Evolutionary conservation across 108 stramenopile species (phyloP), one percentile per base, ranked within the genome.

Genomic region (Seminavis robusta): DNA sequence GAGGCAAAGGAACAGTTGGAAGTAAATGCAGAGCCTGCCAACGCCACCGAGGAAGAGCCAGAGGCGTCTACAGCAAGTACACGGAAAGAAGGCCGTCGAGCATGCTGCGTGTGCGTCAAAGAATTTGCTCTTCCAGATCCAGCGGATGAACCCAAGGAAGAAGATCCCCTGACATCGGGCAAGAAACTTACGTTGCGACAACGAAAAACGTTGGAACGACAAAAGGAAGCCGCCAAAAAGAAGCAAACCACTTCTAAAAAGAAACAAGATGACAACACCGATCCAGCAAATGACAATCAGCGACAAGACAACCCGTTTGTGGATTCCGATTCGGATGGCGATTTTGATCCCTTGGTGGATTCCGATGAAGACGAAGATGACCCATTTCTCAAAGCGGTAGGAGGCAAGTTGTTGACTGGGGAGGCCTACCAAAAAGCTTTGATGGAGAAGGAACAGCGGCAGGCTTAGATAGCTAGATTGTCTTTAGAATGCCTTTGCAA

Each of bases 341-440:
- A 57, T 4, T 15, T 26, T 6, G 42, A 42, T 49, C 36, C 15
- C 3, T 43, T 8, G 3, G 47, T 25, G 20, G 71, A 48, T 8
- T 61, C 28, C 20, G 71, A 67, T 6, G 47, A 60, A 2, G 64
- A 58, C 0, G 74, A 69, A 33, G 77, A 88, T 8, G 92, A 93
- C 56, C 90, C 90, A 15, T 88, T 92, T 69, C 61, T 92, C 13
- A 54, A 71, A 45, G 90, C 90, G 7, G 69, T 84, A 27, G 86
- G 90, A n/a, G 90, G 86, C 2, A 81, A 79, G 45, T 52, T 85
- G 20, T 53, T 88, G 1, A 81, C 83, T 13, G 90, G 90, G 5
- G 80, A 86, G 47, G 84, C 77, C n/a, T 92, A 92, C 56, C 90
- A 77, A 46, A 69, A 73, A 40, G 73, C 74, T 64, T 48, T 86